Evolutionary conservation across 345 rosid genomes (phyloP), one percentile per base, ranked within the genome.

Genomic region (Eucalyptus rudis): DNA sequence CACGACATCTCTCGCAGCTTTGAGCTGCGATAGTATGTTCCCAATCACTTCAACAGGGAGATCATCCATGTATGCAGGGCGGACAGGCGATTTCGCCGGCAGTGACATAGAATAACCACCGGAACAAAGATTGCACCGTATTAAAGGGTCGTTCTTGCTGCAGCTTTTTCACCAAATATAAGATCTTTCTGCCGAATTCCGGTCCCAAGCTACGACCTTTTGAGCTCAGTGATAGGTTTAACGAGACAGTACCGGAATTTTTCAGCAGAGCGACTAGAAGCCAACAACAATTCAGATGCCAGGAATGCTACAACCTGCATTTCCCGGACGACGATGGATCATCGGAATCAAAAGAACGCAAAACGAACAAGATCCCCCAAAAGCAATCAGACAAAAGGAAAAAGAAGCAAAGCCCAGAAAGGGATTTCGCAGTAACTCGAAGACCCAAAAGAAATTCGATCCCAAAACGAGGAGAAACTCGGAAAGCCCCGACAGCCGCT

Each of bases 41-140:
- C 99, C 98, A 89, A 97, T 93, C 49, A 98, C 99, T 92, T 97
- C 98, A 33, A 95, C 95, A 19, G 99, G 99, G 90, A 98, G 95
- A 87, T 95, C 91, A 90, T 96, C 99, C 99, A 96, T 96, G 40
- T 52, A 33, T 1, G 43, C 87, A 86, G 66, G 62, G 40, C 15
- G 5, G 43, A 31, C 33, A 29, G 22, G 5, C 4, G 43, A 66
- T 66, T 71, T 36, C 43, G 36, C 81, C 27, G 81, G 81, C 81
- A 22, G 81, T 36, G 81, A 71, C 33, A 33, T 71, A 71, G 81
- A 71, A 33, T 29, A 71, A 3, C 45, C 44, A 36, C 81, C 81
- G 16, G 43, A 31, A 31, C 79, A 66, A 40, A 76, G 27, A 76
- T 40, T 40, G 84, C 84, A 20, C 84, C 10, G 9, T 20, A 24